Evolutionary conservation across 176 grass and related monocot species (phyloP).

Genomic region (Elymus sibiricus): DNA sequence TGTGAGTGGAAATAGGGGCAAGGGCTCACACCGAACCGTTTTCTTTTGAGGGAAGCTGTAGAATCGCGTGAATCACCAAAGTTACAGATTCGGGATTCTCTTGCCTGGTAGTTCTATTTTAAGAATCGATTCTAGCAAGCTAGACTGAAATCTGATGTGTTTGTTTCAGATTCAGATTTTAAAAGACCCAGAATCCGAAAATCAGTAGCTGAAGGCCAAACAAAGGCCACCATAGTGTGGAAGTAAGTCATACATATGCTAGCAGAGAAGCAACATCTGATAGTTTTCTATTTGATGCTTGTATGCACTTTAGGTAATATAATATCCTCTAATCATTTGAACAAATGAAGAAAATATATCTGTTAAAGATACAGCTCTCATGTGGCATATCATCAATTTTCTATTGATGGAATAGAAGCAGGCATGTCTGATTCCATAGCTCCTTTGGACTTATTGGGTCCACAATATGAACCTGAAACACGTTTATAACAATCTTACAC

Average conservation of each 20-base stretch:
- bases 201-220: too few species aligned
- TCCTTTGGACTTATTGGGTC: not conserved
- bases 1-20: too few species aligned
- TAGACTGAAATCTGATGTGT: too few species aligned
- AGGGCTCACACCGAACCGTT: too few species aligned
- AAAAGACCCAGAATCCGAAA: too few species aligned
- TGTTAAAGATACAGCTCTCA: not conserved
- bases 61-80: too few species aligned
- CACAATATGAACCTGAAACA: not conserved
- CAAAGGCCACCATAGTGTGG: too few species aligned
- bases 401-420: not conserved
- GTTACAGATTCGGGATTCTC: too few species aligned
- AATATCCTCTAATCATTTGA: not conserved
- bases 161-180: too few species aligned
- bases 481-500: not conserved
- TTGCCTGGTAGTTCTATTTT: too few species aligned
- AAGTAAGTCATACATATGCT: not conserved
- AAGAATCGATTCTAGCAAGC: too few species aligned
- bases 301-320: not conserved
- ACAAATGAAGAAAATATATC: slow-evolving; percentile 1
- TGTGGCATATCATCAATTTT: not conserved
- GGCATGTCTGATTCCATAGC: not conserved
- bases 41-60: too few species aligned
- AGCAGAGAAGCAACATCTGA: not conserved
- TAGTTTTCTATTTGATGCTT: not conserved